These are phyloP conservation scores for Coccomyxa sp. DNA, from an alignment of 139 green algal genomes.

Conservation along the genomic window DNA sequence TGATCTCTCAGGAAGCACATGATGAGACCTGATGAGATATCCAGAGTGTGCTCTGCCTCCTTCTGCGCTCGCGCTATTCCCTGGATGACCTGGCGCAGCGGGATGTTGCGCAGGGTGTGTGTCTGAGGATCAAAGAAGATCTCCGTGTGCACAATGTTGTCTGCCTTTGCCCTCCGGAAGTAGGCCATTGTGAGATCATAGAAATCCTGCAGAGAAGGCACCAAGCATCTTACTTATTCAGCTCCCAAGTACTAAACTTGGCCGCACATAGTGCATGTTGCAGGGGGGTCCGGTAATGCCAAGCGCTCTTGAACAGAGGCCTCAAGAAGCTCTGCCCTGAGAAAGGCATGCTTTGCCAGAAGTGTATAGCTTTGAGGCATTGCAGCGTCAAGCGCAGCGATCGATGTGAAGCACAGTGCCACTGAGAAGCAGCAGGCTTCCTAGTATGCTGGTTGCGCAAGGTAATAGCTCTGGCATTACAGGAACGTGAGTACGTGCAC, in stretches of 20 bases:
- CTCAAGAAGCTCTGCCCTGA: too few relatives aligned
- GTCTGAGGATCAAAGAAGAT: constrained; percentile 49
- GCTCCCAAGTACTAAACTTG: too few relatives aligned
- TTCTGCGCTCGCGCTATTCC: not conserved
- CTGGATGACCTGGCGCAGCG: not conserved
- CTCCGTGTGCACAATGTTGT: constrained; percentile 45
- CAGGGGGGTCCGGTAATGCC: too few relatives aligned
- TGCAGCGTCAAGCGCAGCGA: too few relatives aligned
- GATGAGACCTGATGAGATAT: constrained; percentile 31
- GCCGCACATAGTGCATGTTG: too few relatives aligned
- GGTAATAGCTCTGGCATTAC: not conserved
- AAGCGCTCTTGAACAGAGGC: too few relatives aligned
- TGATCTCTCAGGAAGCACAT: constrained; percentile 49
- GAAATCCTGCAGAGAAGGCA: constrained; percentile 48
- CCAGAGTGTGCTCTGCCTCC: constrained; percentile 12
- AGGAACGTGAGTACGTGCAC: not conserved
- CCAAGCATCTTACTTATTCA: too few relatives aligned
- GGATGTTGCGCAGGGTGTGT: constrained; percentile 20
- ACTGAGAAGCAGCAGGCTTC: too few relatives aligned
- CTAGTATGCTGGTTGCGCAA: too few relatives aligned
- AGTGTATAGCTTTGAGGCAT: too few relatives aligned
- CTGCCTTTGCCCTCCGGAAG: constrained; percentile 22
- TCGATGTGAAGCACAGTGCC: too few relatives aligned
- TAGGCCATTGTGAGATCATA: constrained; percentile 38
- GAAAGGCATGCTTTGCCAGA: not conserved